Base-by-base conservation (phyloP, 768 basidiomycete genomes). In the Holtermanniella nyarrowii region DNA sequence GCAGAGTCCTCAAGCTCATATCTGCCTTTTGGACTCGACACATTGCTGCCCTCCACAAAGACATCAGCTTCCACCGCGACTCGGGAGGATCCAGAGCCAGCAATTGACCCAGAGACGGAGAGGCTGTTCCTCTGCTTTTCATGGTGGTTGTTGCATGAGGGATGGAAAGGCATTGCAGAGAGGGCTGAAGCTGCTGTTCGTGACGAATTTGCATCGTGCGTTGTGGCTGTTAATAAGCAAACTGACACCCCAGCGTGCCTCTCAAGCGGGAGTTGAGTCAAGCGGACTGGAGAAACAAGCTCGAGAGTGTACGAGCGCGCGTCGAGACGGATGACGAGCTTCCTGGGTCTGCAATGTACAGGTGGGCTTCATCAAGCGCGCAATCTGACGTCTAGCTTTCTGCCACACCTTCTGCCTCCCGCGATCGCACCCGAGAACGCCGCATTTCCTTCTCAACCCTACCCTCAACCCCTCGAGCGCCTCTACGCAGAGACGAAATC, bases 141-240 rank as follows among this genome's bases (percentile, higher is more conserved):
- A 37, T 96, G 89, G 88, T 93, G 89, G 88, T 75, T 93, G 10
- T 62, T 93, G 50, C 83, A 95, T 64, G 84, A 88, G 3, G 89
- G 91, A 0, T 93, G 90, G 89, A 85, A 83, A 59, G 83, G 84
- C 52, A 77, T 96, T 0, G 81, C 79, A 0, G 80, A 81, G 57
- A 75, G 86, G 37, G 85, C 90, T 0, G 73, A 82, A 58, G 72
- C 77, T 26, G 84, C 79, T 0, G 87, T 90, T 0, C 83, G 87
- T 61, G 83, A 83, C 52, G 86, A 86, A 0, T 86, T 95, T 52
- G 83, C 86, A 48, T 80, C 80, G 90, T 91, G 54, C 58, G 85
- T 69, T 12, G 39, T 20, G 18, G 22, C 7, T 23, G 26, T 27
- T 48, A 20, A 49, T 31, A 27, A 14, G 10, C n/a, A 20, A 25